These are phyloP conservation scores for Acer campestre DNA, from an alignment of 345 rosid genomes.

Conservation along the genomic window DNA sequence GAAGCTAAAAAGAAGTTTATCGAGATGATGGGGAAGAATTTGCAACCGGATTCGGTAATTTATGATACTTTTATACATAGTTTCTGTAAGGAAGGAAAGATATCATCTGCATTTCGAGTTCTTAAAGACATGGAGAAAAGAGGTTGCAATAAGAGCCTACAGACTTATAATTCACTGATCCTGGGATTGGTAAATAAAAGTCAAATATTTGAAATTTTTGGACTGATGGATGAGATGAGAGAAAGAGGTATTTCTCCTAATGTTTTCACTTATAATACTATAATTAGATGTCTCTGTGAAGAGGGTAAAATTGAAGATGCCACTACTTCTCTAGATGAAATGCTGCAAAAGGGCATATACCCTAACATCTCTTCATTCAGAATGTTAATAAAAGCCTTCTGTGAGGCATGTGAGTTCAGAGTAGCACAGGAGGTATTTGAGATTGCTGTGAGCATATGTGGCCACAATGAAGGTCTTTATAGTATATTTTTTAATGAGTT, in stretches of 20 bases:
- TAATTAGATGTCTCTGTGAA: constrained; percentile 79
- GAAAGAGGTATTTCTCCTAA: constrained; percentile 86
- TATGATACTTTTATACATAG: constrained; percentile 73
- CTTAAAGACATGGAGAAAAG: constrained; percentile 97
- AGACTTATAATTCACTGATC: constrained; percentile 86
- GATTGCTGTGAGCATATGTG: constrained; percentile 72
- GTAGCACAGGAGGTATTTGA: constrained; percentile 77
- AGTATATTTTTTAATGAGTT: constrained; percentile 80
- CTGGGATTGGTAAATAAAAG: constrained; percentile 75
- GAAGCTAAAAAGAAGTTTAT: constrained; percentile 79
- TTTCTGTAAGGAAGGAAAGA: constrained; percentile 85
- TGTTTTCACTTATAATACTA: constrained; percentile 72
- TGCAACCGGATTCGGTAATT: constrained; percentile 74
- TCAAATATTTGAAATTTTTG: constrained; percentile 88
- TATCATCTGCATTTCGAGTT: constrained; percentile 91
- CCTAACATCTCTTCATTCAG: constrained; percentile 76
- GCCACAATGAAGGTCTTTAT: constrained; percentile 82
- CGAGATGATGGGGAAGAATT: constrained; percentile 76
- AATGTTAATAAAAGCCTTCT: constrained; percentile 74
- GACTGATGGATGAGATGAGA: constrained; percentile 92
- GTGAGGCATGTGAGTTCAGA: constrained; percentile 63
- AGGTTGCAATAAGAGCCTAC: constrained; percentile 76
- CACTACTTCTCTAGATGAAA: constrained; percentile 72
- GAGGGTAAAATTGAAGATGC: constrained; percentile 81
- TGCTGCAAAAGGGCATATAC: constrained; percentile 71